Base-by-base conservation (phyloP, 1,284 basidiomycete species). In the Tremellales sp. region DNA sequence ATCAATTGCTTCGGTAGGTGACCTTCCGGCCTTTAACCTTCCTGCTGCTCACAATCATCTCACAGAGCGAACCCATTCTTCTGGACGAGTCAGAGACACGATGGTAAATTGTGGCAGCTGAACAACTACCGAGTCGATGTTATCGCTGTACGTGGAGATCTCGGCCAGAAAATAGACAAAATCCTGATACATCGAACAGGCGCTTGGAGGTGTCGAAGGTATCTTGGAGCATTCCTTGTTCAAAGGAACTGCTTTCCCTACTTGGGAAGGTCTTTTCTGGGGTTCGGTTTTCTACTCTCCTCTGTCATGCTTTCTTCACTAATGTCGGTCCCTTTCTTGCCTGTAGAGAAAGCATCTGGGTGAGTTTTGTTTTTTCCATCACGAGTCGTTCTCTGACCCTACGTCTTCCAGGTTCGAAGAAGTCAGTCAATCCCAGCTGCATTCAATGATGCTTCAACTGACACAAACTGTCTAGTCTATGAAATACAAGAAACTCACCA, bases 121-220 rank as follows among this genome's bases (percentile, higher is more conserved):
- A 97, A 97, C 76, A 92, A 93, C 72, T 98, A 97, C 74, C 89
- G 94, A 58, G 92, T 98, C 39, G 95, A 99, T 70, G 91, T 97
- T 34, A 98, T 98, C 60, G 91, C 94, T n/a, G 95, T 95, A 7
- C 78, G 98, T 13, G 95, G 95, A 39, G 67, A 68, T 54, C 65
- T 71, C 12, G 94, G 97, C 74, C 91, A 92, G 56, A 95, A 95
- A 56, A 76, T 97, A 19, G 93, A 97, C 73, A 94, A 99, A 68
- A 95, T 92, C 0, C 74, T 98, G 37, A 98, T 99, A 81, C 94
- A 95, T 74, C 93, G 90, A 42, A 95, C 91, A 10, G 93, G 10
- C 29, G 10, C 16, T 32, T 10, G 12, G 10, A 37, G 65, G 67
- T 54, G 65, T 71, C 12, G 94, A 98, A 74, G 91, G 92, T 56